phyloP scores from a whole-genome alignment of 768 basidiomycete genomes.

The Termitomyces sp. region DNA sequence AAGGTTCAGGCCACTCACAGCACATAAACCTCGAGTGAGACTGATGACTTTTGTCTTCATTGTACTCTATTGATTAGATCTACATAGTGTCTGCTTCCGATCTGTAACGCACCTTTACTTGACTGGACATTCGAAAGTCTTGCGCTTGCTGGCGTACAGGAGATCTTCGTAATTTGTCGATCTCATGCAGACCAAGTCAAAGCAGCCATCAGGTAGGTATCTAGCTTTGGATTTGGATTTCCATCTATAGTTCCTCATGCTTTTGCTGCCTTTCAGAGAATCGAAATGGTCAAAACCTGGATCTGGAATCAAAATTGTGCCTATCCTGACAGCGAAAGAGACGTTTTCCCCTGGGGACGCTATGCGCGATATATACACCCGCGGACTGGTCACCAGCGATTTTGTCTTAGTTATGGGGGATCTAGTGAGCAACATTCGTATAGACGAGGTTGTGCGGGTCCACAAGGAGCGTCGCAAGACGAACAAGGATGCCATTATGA shows the following conservation, averaged over 20 bases:
- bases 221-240: slow-evolving; percentile 23
- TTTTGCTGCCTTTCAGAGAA: slow-evolving; percentile 32
- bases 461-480: slow-evolving; percentile 85
- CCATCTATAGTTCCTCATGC: slow-evolving; percentile 8
- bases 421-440: slow-evolving; percentile 88
- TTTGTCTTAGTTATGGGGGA: slow-evolving; percentile 91
- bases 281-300: slow-evolving; percentile 85
- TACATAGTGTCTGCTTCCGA: slow-evolving; percentile 79
- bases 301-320: slow-evolving; percentile 77
- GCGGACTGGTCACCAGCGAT: slow-evolving; percentile 85
- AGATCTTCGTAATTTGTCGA: slow-evolving; percentile 93
- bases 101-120: slow-evolving; percentile 90
- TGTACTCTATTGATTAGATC: slow-evolving; percentile 13
- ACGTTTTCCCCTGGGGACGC: slow-evolving; percentile 89
- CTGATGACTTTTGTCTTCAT: slow-evolving; percentile 1
- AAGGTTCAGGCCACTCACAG: slow-evolving; percentile 87
- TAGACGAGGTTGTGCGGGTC: slow-evolving; percentile 83
- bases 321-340: slow-evolving; percentile 82
- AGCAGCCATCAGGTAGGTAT: slow-evolving; percentile 83
- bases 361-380: slow-evolving; percentile 90
- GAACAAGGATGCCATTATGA: slow-evolving; percentile 95
- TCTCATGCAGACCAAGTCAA: slow-evolving; percentile 88
- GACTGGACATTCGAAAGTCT: slow-evolving; percentile 98
- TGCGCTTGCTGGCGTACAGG: slow-evolving; percentile 91
- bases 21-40: slow-evolving; percentile 80